Percentiles rank a stretch among this genome's conserved stretches.
Conservation (phyloP, 495 filamentous ascomycete genomes). For the Talaromyces nanjingensis region DNA sequence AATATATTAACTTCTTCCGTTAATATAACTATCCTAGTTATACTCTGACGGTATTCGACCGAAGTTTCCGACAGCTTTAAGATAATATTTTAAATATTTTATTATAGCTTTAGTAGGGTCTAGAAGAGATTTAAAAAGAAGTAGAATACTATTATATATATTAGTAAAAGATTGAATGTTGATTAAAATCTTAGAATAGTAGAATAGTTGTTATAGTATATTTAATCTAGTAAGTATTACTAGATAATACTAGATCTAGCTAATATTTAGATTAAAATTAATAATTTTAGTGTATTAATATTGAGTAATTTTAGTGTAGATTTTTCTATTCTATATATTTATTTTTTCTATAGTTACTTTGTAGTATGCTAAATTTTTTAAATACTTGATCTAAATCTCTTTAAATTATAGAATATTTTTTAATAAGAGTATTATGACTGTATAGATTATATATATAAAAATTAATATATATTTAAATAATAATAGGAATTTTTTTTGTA, state of each 20-base stretch:
- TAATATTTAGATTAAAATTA: slow-evolving; percentile 60
- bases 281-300: slow-evolving; percentile 79
- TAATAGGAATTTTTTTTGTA: slow-evolving; percentile 60
- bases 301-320: slow-evolving; percentile 68
- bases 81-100: slow-evolving; percentile 18
- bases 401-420: slow-evolving; percentile 70
- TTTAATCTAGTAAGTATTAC: slow-evolving; percentile 74
- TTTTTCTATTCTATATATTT: slow-evolving; percentile 63
- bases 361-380: slow-evolving; percentile 69
- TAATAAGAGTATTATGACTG: slow-evolving; percentile 69
- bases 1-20: no score
- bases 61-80: no score
- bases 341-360: slow-evolving; percentile 75
- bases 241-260: slow-evolving; percentile 76
- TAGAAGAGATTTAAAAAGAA: slow-evolving; percentile 58
- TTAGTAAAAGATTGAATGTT: slow-evolving; percentile 46
- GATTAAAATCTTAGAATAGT: slow-evolving; percentile 52
- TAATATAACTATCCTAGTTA: no score
- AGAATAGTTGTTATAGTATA: slow-evolving; percentile 65
- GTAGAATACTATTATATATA: slow-evolving; percentile 62
- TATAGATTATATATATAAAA: slow-evolving; percentile 76
- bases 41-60: no score
- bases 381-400: slow-evolving; percentile 86
- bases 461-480: slow-evolving; percentile 74
- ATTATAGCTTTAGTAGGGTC: slow-evolving; percentile 13